Evolutionary conservation across 305 asterid species (phyloP).

Genomic region (Fraxinus sp.): DNA sequence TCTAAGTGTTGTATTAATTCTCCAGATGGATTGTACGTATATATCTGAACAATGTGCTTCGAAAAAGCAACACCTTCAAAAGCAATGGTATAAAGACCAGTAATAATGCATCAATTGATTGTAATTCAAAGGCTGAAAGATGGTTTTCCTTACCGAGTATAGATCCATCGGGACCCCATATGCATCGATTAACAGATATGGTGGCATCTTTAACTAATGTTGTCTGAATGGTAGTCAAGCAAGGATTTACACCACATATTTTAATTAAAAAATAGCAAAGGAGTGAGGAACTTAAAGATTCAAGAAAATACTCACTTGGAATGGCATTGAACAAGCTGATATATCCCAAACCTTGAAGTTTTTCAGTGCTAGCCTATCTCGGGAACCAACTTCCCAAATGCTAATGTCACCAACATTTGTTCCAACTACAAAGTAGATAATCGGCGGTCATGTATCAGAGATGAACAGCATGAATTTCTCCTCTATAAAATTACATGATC

Average conservation of each 20-base stretch:
- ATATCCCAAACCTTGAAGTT: slow-evolving; percentile 87
- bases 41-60: slow-evolving; percentile 88
- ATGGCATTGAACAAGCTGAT: slow-evolving; percentile 70
- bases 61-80: slow-evolving; percentile 84
- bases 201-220: slow-evolving; percentile 87
- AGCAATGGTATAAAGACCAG: slow-evolving; percentile 29
- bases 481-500: slow-evolving; percentile 9
- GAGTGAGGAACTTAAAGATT: slow-evolving; percentile 8
- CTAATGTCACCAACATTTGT: slow-evolving; percentile 97
- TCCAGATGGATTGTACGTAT: slow-evolving; percentile 71
- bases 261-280: slow-evolving; percentile 7
- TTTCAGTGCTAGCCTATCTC: slow-evolving; percentile 75
- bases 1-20: slow-evolving; percentile 83
- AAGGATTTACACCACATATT: slow-evolving; percentile 5
- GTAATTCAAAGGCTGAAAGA: slow-evolving; percentile 7
- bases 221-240: slow-evolving; percentile 48
- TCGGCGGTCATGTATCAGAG: neutral
- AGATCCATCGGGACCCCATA: slow-evolving; percentile 97
- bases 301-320: slow-evolving; percentile 52
- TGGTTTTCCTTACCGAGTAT: slow-evolving; percentile 61
- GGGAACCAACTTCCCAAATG: slow-evolving; percentile 93
- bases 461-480: slow-evolving; percentile 13
- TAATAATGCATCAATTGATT: slow-evolving; percentile 12
- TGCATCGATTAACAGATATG: slow-evolving; percentile 80
- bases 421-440: slow-evolving; percentile 61